Evolutionary conservation across 1,139 yeast species (phyloP).

Genomic region (Yamadazyma siamensis): DNA sequence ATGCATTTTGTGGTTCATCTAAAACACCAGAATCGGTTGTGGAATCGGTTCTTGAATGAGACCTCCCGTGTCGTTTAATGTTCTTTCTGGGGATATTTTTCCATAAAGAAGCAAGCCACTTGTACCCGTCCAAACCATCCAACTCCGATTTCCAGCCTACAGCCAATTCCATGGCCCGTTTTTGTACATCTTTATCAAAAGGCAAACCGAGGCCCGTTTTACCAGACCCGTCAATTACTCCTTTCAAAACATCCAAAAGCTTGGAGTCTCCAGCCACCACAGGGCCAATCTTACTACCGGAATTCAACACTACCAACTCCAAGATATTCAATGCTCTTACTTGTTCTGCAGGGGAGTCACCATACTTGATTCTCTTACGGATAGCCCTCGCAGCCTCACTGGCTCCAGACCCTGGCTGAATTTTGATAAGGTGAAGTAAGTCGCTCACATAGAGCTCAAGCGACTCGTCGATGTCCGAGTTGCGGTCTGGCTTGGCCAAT

Average conservation of each 20-base stretch:
- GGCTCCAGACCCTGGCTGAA: constrained; percentile 47
- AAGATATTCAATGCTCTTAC: constrained; percentile 64
- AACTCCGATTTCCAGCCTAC: constrained; percentile 63
- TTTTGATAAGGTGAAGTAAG: constrained; percentile 35
- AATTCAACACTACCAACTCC: constrained; percentile 75
- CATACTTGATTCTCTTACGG: constrained; percentile 85
- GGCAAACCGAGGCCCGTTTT: constrained; percentile 35
- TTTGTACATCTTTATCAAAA: constrained; percentile 45
- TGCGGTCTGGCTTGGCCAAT: constrained; percentile 30
- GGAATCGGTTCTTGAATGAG: constrained; percentile 10
- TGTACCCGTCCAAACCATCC: constrained; percentile 47
- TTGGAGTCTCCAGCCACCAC: constrained; percentile 67
- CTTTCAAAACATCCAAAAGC: constrained; percentile 62
- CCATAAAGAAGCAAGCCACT: constrained; percentile 48
- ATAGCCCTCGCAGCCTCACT: constrained; percentile 88
- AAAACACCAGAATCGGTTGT: constrained; percentile 5
- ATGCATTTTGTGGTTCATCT: constrained; percentile 10
- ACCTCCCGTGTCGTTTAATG: not conserved
- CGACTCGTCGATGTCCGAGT: constrained; percentile 32
- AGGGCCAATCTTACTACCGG: constrained; percentile 49
- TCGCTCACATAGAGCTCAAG: constrained; percentile 37
- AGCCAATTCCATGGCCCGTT: constrained; percentile 48
- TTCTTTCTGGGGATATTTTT: constrained; percentile 26
- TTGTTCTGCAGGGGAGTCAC: constrained; percentile 55
- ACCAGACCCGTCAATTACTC: constrained; percentile 38